Conservation (phyloP, 345 rosid species). For the Aquilaria malaccensis region DNA sequence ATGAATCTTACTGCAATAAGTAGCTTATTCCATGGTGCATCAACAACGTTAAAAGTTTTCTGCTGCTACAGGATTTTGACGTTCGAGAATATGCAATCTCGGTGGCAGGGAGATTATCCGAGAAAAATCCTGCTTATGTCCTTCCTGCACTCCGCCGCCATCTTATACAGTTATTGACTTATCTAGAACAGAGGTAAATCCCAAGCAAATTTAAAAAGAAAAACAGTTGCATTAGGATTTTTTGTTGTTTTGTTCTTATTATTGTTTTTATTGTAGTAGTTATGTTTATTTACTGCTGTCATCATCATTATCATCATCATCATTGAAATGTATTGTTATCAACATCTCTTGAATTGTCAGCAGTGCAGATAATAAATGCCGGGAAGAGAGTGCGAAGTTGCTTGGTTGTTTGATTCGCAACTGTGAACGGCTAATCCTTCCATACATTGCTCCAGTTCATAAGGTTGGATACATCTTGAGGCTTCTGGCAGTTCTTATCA, state of each 20-base stretch:
- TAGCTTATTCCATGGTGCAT: too few relatives aligned
- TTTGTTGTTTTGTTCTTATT: neutral
- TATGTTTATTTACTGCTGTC: neutral
- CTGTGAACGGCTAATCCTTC: conserved; percentile 85
- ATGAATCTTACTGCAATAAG: too few relatives aligned
- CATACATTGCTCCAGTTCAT: conserved; percentile 92
- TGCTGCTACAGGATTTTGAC: conserved; percentile 70
- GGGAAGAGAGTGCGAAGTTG: conserved; percentile 97
- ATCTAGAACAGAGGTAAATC: conserved; percentile 83
- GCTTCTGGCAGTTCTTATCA: conserved; percentile 13
- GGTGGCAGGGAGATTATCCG: conserved; percentile 90
- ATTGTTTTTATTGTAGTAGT: neutral
- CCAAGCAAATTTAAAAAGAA: neutral
- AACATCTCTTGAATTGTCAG: conserved; percentile 40
- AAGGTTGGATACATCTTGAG: conserved; percentile 50
- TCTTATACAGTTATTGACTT: conserved; percentile 92
- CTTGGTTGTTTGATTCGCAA: conserved; percentile 96
- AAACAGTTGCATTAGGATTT: too few relatives aligned
- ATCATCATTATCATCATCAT: conserved; percentile 2
- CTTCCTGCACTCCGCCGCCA: conserved; percentile 99
- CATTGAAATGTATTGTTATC: conserved; percentile 10
- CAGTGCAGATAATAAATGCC: conserved; percentile 98
- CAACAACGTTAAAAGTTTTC: neutral
- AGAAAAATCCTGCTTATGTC: conserved; percentile 97
- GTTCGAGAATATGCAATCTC: conserved; percentile 96